Conservation (phyloP, 78 protist species). For the Bodo saltans region DNA sequence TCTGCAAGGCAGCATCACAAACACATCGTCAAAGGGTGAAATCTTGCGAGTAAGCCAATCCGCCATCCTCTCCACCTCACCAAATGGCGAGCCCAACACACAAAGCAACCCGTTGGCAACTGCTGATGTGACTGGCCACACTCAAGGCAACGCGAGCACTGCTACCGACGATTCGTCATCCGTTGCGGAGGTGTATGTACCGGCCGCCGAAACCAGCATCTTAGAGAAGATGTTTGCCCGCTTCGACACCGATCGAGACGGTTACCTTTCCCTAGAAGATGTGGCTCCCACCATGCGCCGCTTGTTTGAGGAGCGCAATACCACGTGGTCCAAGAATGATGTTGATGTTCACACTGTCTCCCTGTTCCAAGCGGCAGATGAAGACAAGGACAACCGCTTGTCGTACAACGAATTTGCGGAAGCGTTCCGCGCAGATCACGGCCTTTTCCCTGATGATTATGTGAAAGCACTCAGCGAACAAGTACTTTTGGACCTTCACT, state of each 20-base stretch:
- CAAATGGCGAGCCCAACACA: no score
- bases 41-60: no score
- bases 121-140: no score
- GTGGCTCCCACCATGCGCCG: background rate
- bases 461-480: background rate
- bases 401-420: background rate
- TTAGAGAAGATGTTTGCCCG: background rate
- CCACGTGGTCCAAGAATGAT: background rate
- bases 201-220: background rate
- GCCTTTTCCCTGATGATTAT: background rate
- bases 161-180: no score
- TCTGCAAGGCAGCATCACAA: no score
- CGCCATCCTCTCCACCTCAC: no score
- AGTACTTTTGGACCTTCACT: no score
- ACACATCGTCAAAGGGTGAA: no score
- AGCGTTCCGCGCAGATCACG: background rate
- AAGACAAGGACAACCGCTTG: background rate
- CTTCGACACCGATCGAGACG: background rate
- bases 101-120: no score
- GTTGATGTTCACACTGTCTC: background rate
- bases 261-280: background rate
- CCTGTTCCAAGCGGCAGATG: background rate
- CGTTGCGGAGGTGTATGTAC: no score
- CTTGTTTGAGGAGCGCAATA: background rate
- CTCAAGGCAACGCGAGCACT: no score